Evolutionary conservation across 208 protist species (phyloP).

Genomic region (Tetramitus jugosus): DNA sequence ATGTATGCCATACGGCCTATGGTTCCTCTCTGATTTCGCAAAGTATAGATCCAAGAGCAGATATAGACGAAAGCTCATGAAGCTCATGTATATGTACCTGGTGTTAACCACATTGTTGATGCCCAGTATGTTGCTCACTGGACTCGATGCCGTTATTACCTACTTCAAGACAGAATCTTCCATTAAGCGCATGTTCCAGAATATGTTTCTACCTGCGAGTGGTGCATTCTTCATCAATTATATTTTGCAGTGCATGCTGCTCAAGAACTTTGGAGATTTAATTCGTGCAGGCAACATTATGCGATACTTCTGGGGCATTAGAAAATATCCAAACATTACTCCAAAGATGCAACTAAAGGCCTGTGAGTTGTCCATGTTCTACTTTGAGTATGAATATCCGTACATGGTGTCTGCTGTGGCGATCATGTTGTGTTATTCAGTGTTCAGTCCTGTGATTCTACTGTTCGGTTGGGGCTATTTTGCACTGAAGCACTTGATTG

Average conservation of each 20-base stretch:
- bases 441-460: slow-evolving; percentile 16
- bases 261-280: slow-evolving; percentile 7
- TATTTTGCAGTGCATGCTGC: not conserved
- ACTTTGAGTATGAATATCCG: slow-evolving; percentile 24
- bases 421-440: not conserved
- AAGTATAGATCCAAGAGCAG: slow-evolving; percentile 1
- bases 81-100: not conserved
- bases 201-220: slow-evolving; percentile 1
- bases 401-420: not conserved
- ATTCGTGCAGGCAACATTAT: not conserved
- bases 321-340: no score
- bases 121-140: not conserved
- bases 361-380: not conserved
- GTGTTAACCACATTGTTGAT: not conserved
- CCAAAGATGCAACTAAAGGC: not conserved
- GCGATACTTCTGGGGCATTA: not conserved
- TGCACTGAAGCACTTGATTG: slow-evolving; percentile 15
- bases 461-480: not conserved
- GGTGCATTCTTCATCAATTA: slow-evolving; percentile 12
- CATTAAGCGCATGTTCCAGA: not conserved
- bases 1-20: not conserved
- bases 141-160: not conserved
- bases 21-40: not conserved
- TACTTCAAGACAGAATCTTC: not conserved
- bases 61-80: slow-evolving; percentile 9